Evolutionary conservation across 768 basidiomycete species (phyloP), one percentile per base, ranked within the genome.

Genomic region (Rhodosporidiobolus odoratus): DNA sequence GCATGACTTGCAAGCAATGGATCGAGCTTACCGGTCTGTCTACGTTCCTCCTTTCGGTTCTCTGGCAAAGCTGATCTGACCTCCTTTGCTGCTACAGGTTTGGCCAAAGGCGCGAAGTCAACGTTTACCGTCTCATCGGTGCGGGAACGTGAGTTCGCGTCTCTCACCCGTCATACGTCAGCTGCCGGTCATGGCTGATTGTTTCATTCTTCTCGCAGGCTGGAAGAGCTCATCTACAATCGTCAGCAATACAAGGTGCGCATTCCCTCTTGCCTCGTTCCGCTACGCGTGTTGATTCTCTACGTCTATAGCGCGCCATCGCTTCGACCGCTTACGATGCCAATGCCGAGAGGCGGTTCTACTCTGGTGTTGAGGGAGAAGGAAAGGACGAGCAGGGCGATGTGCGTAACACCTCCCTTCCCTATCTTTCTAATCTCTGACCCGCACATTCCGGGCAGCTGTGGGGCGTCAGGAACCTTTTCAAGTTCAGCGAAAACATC

Each of bases 201-300:
- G 10, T 2, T 8, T 32, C 0, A 13, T 41, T 27, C 17, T 25
- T 2, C 16, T 25, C n/a, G 3, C 66, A 72, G 66, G 1, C 66
- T 93, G 19, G 91, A 93, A 76, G 91, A 94, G 19, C 92, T 94
- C 77, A 85, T 95, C 30, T 93, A 93, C 80, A 94, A 94, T 78
- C 91, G 92, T 73, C 92, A 94, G 77, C 89, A 91, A 76, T 92
- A 92, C 89, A 86, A 86, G n/a, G 93, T 78, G 85, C 89, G 71
- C 89, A 88, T 2, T 90, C 89, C 74, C 32, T 32, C n/a, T 27
- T 25, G 43, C 30, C 54, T 50, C 30, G 27, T n/a, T 38, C 27
- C 19, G n/a, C 50, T 23, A 45, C 45, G 48, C 12, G 50, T 13
- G 17, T 16, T 34, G 53, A 19, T 25, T 8, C 61, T 50, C 37